Evolutionary conservation across 495 filamentous ascomycete species (phyloP).

Genomic region (Monascus purpureus): DNA sequence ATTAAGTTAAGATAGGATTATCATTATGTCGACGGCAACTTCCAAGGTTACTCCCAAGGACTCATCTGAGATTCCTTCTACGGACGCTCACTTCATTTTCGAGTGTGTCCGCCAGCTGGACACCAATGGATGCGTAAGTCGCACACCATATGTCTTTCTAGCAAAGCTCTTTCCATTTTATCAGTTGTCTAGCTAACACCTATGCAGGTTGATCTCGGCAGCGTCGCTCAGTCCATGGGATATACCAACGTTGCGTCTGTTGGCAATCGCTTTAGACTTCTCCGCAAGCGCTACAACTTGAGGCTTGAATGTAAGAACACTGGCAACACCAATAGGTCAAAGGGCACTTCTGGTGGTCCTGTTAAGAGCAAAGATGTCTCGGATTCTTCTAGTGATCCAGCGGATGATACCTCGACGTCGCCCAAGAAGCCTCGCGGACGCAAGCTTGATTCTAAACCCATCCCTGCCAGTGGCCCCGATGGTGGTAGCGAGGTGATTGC

Average conservation of each 20-base stretch:
- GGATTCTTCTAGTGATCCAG: not conserved
- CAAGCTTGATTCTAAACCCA: slow-evolving; percentile 1
- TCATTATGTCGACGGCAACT: not conserved
- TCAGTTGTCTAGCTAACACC: no score
- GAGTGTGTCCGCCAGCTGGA: not conserved
- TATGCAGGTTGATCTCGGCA: slow-evolving; percentile 13
- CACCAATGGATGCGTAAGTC: not conserved
- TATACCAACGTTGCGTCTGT: slow-evolving; percentile 19
- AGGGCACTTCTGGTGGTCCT: not conserved
- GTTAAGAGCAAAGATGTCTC: not conserved
- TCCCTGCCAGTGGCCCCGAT: not conserved
- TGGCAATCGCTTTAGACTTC: slow-evolving; percentile 13
- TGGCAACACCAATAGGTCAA: slow-evolving; percentile 1
- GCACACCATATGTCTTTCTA: no score
- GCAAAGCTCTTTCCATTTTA: no score
- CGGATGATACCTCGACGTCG: not conserved
- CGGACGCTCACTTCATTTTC: slow-evolving; percentile 7
- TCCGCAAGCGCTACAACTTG: slow-evolving; percentile 17
- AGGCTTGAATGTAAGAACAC: slow-evolving; percentile 7
- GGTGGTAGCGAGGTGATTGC: not conserved
- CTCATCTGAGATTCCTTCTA: not conserved
- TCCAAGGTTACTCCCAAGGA: slow-evolving; percentile 1
- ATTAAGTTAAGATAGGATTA: no score
- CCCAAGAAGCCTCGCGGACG: not conserved
- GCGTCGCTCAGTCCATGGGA: slow-evolving; percentile 11